Conservation (phyloP, 108 stramenopile species). For the Craspedostauros australis region DNA sequence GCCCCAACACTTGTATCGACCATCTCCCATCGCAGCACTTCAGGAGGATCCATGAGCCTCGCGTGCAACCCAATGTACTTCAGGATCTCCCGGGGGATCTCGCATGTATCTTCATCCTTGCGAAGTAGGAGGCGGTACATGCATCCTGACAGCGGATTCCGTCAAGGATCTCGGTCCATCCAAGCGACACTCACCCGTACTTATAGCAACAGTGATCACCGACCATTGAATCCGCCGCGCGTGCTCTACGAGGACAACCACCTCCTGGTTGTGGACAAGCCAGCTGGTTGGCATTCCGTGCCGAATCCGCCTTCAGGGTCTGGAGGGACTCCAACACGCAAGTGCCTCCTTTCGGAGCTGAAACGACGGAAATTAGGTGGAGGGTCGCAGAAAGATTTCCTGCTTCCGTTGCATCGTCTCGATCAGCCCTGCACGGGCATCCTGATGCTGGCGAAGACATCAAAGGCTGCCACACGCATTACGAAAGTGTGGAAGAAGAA, state of each 20-base stretch:
- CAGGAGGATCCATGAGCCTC: too few species aligned
- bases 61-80: too few species aligned
- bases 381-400: slow-evolving; percentile 57
- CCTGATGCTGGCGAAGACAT: slow-evolving; percentile 69
- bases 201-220: too few species aligned
- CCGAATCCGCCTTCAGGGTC: slow-evolving; percentile 31
- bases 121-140: too few species aligned
- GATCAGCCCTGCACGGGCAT: slow-evolving; percentile 86
- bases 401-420: slow-evolving; percentile 69
- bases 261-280: slow-evolving; percentile 75
- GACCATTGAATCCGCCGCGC: too few species aligned
- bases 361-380: slow-evolving; percentile 53
- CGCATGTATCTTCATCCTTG: too few species aligned
- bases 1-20: too few species aligned
- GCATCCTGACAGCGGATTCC: too few species aligned
- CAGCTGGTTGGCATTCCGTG: slow-evolving; percentile 80
- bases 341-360: slow-evolving; percentile 62
- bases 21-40: too few species aligned
- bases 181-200: too few species aligned
- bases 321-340: slow-evolving; percentile 19
- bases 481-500: slow-evolving; percentile 59
- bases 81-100: too few species aligned
- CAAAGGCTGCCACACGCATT: slow-evolving; percentile 69
- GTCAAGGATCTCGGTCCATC: too few species aligned
- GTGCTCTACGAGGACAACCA: slow-evolving; percentile 76